Percentiles rank a stretch among this genome's conserved stretches.
phyloP scores from a whole-genome alignment of 129 eudicot species.

The Ambrosia artemisiifolia region DNA sequence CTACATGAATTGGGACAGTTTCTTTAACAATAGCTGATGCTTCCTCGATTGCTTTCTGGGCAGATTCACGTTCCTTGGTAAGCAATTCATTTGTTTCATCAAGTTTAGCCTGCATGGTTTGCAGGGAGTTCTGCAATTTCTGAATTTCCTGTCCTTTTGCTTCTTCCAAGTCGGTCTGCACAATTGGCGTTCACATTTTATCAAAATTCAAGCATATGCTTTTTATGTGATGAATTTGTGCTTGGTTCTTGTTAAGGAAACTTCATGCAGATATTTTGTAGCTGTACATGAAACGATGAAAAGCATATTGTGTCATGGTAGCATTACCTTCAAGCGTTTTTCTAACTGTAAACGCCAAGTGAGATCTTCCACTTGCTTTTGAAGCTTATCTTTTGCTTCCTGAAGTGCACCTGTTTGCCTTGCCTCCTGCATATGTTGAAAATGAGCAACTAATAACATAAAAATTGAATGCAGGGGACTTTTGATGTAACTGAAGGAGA shows the following conservation, averaged over 20 bases:
- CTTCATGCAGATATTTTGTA: background rate
- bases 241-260: background rate
- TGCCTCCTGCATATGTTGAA: slow-evolving; percentile 53
- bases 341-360: slow-evolving; percentile 88
- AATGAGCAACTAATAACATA: slow-evolving; percentile 15
- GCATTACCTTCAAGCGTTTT: slow-evolving; percentile 90
- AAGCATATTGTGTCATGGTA: no score
- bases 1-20: slow-evolving; percentile 76
- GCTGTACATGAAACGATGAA: no score
- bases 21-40: slow-evolving; percentile 64
- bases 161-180: slow-evolving; percentile 90
- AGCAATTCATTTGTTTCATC: slow-evolving; percentile 66
- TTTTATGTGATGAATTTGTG: background rate
- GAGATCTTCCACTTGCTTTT: slow-evolving; percentile 83
- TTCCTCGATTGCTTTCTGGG: slow-evolving; percentile 86
- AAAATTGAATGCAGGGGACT: slow-evolving; percentile 12
- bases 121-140: slow-evolving; percentile 71
- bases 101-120: slow-evolving; percentile 62
- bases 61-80: slow-evolving; percentile 68
- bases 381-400: slow-evolving; percentile 97
- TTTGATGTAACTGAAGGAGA: slow-evolving; percentile 6
- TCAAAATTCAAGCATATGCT: background rate
- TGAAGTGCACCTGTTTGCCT: slow-evolving; percentile 88
- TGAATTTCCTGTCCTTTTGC: slow-evolving; percentile 74
- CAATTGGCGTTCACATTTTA: slow-evolving; percentile 16